Base-by-base conservation (phyloP, 495 filamentous ascomycete genomes). In the Platismatia glauca region DNA sequence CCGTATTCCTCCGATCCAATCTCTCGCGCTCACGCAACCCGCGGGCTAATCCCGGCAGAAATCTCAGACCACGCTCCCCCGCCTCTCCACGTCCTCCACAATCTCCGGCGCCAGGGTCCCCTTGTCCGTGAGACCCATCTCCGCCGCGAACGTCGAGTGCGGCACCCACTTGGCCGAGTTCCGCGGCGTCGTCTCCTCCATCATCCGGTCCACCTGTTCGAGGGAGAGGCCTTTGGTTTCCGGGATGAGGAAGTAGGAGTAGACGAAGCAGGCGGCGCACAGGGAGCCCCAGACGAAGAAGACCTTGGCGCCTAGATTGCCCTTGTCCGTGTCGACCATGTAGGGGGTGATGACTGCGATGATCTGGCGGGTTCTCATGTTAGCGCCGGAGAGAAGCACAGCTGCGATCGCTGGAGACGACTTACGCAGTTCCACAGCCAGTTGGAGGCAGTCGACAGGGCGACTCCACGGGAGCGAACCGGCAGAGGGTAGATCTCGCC, bases 191-290 rank as follows among this genome's bases (percentile, higher is more conserved):
- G 83, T 82, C 77, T 92, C 89, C 72, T 89, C 89, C 72, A 92
- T 77, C 89, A 93, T 90, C 68, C 80, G 80, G 75, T 91, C 89
- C 65, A 93, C 85, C 72, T 93, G 88, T 74, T 93, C 89, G 57
- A 91, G 85, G n/a, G 87, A 85, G 22, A 93, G 79, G 60, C 87
- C 88, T 79, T 90, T 90, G 70, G 88, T 90, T 79, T 91, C 88
- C 35, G 85, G 85, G 22, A 91, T 78, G 52, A 90, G 75, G 77
- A 88, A 82, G 77, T 83, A 91, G 58, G 87, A 82, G 77, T 85
- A 91, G 68, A 89, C 29, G 62, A 86, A 77, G 66, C 82, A 85
- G 62, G 73, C 59, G 44, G 80, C 77, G 78, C 87, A 88, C 57
- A 87, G 83, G 53, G 77, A 77, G 53, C 86, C 87, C 87, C 87